A percentile compares a stretch with the other conserved stretches of the same genome.
These are phyloP conservation scores for Penicillium aurantiogriseum DNA, from an alignment of 2,329 filamentous ascomycete genomes.

Conservation along the genomic window DNA sequence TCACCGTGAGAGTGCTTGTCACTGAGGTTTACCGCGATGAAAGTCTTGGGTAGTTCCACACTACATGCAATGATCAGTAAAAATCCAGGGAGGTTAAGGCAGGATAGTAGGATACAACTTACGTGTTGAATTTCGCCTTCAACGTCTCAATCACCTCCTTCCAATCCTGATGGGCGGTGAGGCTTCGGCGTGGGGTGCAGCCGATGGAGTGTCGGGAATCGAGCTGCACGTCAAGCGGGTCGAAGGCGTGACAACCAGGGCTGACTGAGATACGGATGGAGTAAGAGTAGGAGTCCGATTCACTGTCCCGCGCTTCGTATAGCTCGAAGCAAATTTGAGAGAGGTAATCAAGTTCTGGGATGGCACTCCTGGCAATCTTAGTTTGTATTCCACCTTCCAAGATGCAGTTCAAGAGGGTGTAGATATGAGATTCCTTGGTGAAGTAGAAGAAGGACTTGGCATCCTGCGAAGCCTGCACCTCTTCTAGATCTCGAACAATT, in stretches of 20 bases:
- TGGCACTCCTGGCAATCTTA: constrained; percentile 92
- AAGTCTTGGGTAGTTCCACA: constrained; percentile 53
- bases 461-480: constrained; percentile 91
- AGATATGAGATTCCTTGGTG: constrained; percentile 98
- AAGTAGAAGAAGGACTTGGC: constrained; percentile 98
- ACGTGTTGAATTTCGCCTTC: constrained; percentile 92
- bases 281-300: constrained; percentile 79
- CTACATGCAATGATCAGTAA: constrained; percentile 25
- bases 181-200: constrained; percentile 80
- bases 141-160: constrained; percentile 95
- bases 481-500: constrained; percentile 94
- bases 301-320: constrained; percentile 86
- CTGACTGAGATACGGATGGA: constrained; percentile 95
- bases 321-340: constrained; percentile 98
- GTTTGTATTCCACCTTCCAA: constrained; percentile 94
- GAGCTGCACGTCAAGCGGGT: constrained; percentile 92
- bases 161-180: constrained; percentile 93
- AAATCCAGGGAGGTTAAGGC: constrained; percentile 7
- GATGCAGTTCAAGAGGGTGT: constrained; percentile 96
- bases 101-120: constrained; percentile 42
- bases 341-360: constrained; percentile 95
- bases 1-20: constrained; percentile 43
- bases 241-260: constrained; percentile 93
- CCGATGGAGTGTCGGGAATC: constrained; percentile 97
- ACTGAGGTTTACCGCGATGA: constrained; percentile 52